These are phyloP conservation scores for Podaxis rugospora DNA, from an alignment of 768 basidiomycete genomes.

Conservation along the genomic window DNA sequence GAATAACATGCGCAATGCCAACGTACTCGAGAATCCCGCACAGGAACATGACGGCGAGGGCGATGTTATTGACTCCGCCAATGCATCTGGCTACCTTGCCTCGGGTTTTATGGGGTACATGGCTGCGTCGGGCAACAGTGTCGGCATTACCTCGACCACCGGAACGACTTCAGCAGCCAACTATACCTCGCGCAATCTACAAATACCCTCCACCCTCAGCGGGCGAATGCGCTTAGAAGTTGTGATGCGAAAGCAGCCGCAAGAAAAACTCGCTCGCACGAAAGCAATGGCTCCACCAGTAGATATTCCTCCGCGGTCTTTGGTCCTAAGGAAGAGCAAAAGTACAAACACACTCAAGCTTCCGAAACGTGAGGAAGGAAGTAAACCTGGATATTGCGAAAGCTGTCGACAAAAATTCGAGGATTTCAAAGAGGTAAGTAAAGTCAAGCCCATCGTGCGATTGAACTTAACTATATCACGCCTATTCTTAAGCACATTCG, in stretches of 20 bases:
- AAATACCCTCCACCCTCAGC: slow-evolving; percentile 49
- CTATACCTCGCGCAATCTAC: slow-evolving; percentile 36
- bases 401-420: slow-evolving; percentile 90
- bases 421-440: slow-evolving; percentile 81
- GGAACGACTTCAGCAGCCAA: slow-evolving; percentile 76
- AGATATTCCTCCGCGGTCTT: slow-evolving; percentile 48
- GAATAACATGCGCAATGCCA: slow-evolving; percentile 58
- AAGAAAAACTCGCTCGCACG: slow-evolving; percentile 37
- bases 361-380: slow-evolving; percentile 78
- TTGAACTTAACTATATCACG: not conserved
- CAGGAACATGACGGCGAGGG: slow-evolving; percentile 6
- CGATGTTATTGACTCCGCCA: slow-evolving; percentile 44
- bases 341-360: slow-evolving; percentile 76
- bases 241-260: slow-evolving; percentile 42
- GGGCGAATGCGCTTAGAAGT: slow-evolving; percentile 62
- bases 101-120: slow-evolving; percentile 58
- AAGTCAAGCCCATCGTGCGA: slow-evolving; percentile 22
- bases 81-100: slow-evolving; percentile 67
- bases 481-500: slow-evolving; percentile 56
- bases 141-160: slow-evolving; percentile 85
- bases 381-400: slow-evolving; percentile 96
- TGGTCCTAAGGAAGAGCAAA: slow-evolving; percentile 64
- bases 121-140: slow-evolving; percentile 95
- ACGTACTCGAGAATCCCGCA: not conserved
- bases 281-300: slow-evolving; percentile 65